Conservation (phyloP, 768 basidiomycete species). For the Xerocomus brunneocitrinus region DNA sequence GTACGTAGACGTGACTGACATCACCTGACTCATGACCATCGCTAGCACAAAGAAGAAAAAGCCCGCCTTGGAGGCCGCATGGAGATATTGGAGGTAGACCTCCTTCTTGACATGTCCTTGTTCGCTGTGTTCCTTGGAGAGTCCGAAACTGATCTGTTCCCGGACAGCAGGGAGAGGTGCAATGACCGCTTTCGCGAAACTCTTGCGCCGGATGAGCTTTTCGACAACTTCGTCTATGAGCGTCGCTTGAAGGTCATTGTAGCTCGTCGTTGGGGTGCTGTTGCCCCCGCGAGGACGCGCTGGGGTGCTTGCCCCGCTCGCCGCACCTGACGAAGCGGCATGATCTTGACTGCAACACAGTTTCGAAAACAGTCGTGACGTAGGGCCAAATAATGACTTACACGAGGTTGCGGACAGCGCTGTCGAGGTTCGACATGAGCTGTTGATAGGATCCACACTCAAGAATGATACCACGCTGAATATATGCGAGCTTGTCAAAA, state of each 20-base stretch:
- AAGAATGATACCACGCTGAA: no score
- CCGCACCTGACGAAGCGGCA: constrained; percentile 37
- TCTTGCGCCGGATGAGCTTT: constrained; percentile 52
- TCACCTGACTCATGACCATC: constrained; percentile 51
- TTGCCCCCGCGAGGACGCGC: constrained; percentile 28
- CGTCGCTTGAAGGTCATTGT: constrained; percentile 12
- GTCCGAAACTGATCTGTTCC: constrained; percentile 40
- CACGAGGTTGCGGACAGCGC: constrained; percentile 74
- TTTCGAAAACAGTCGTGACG: neutral
- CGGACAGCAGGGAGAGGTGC: constrained; percentile 39
- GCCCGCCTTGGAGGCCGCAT: constrained; percentile 71
- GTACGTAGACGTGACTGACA: constrained; percentile 55
- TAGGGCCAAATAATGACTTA: constrained; percentile 33
- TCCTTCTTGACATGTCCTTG: constrained; percentile 73
- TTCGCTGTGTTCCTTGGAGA: constrained; percentile 69
- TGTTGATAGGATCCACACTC: no score
- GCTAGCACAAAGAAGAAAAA: constrained; percentile 62
- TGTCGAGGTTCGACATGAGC: constrained; percentile 7
- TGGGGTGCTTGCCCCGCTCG: constrained; percentile 49
- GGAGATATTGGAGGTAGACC: constrained; percentile 76
- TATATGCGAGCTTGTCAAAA: no score
- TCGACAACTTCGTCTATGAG: constrained; percentile 27
- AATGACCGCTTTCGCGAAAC: constrained; percentile 55
- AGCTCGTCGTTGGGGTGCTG: constrained; percentile 18
- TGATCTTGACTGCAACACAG: constrained; percentile 39